Evolutionary conservation across 179 eudicot species (phyloP), one percentile per base, ranked within the genome.

Genomic region (Heliamphora pulchella): DNA sequence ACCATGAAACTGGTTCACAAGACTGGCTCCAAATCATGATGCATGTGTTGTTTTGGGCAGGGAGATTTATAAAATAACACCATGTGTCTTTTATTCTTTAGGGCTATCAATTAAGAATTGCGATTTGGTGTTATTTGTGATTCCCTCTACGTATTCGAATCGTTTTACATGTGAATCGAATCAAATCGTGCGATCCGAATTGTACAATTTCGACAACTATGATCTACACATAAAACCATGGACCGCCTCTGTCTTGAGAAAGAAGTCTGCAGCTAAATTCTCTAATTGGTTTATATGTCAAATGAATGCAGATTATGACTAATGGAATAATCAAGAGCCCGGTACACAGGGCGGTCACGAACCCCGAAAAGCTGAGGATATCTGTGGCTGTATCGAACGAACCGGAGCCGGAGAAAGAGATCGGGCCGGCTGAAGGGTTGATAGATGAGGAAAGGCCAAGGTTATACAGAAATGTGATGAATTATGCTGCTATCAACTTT

Each of bases 251-350:
- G 1, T 13, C 10, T 58, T 58, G 18, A 5, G 63, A 17, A 58
- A 13, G 63, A 58, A 13, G 3, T 58, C 63, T 58, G 15, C n/a
- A 58, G n/a, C 18, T 58, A 58, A 58, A 58, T 14, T 18, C 67
- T 63, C 39, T 0, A 61, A 61, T 63, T 63, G 8, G 9, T 7
- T 71, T 17, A 2, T 17, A 3, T 72, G 43, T 72, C 43, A 22
- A 31, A 75, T 86, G 77, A 11, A 51, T 79, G 59, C 87, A 90
- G 90, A 86, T 88, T 53, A 85, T 89, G 89, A 87, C 81, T 14
- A 89, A 89, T 53, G 89, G 90, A 1, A 81, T 85, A 47, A 81
- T 64, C 79, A 88, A 86, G 82, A 86, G 89, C 73, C 85, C 86
- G 11, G 46, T 85, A 43, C 92, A 89, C 64, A 84, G 92, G 84